These are phyloP conservation scores for Ensete glaucum DNA, from an alignment of 176 grass and related monocot species.

Conservation along the genomic window DNA sequence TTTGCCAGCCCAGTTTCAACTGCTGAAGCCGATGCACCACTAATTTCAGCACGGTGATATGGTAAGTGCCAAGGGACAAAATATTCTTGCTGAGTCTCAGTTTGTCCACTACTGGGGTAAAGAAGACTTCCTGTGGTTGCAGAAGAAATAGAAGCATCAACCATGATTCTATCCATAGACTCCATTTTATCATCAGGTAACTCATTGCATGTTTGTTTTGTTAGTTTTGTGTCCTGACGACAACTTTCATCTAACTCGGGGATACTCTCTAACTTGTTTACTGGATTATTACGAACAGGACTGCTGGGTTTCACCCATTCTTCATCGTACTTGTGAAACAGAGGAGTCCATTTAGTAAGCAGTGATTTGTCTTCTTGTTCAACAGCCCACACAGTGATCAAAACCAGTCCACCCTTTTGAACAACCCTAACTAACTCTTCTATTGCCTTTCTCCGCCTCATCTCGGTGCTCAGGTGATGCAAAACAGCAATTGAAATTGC, in stretches of 20 bases:
- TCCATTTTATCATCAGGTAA: slow-evolving; percentile 20
- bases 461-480: slow-evolving; percentile 85
- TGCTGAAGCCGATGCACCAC: slow-evolving; percentile 61
- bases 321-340: slow-evolving; percentile 79
- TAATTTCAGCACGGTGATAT: slow-evolving; percentile 90
- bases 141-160: slow-evolving; percentile 12
- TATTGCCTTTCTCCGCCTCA: slow-evolving; percentile 74
- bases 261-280: slow-evolving; percentile 55
- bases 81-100: slow-evolving; percentile 71
- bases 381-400: slow-evolving; percentile 91
- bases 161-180: slow-evolving; percentile 18
- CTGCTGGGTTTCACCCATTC: slow-evolving; percentile 70
- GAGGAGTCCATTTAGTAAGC: slow-evolving; percentile 82
- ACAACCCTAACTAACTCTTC: slow-evolving; percentile 84
- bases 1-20: slow-evolving; percentile 76
- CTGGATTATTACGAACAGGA: slow-evolving; percentile 35
- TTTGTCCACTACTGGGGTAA: slow-evolving; percentile 15
- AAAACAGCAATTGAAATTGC: slow-evolving; percentile 85
- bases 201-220: slow-evolving; percentile 23
- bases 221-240: neutral
- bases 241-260: slow-evolving; percentile 47
- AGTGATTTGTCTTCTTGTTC: slow-evolving; percentile 76
- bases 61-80: slow-evolving; percentile 98
- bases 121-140: neutral
- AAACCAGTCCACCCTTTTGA: slow-evolving; percentile 64